These are phyloP conservation scores for Pyrus communis DNA, from an alignment of 306 rosid genomes.

Conservation along the genomic window DNA sequence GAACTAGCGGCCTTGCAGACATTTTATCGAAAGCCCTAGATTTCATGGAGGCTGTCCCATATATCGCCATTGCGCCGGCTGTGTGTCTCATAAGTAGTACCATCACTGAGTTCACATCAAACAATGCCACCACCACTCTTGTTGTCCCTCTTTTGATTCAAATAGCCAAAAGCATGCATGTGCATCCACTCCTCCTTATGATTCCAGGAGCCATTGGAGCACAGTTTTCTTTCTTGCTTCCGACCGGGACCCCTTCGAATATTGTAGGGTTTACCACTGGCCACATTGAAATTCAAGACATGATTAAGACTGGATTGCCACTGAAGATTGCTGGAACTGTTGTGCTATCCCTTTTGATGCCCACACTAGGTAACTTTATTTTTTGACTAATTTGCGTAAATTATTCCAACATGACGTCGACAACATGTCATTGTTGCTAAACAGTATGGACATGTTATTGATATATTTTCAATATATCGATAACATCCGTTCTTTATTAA, in stretches of 20 bases:
- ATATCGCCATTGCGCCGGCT: slow-evolving; percentile 56
- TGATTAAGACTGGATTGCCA: slow-evolving; percentile 72
- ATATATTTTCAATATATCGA: not conserved
- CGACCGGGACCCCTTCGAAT: slow-evolving; percentile 77
- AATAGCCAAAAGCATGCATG: slow-evolving; percentile 52
- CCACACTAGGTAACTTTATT: slow-evolving; percentile 52
- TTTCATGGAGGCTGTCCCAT: slow-evolving; percentile 61
- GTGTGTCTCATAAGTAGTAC: slow-evolving; percentile 59
- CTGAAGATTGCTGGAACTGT: slow-evolving; percentile 59
- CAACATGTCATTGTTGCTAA: too few relatives aligned
- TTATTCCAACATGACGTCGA: not conserved
- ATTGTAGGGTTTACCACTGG: slow-evolving; percentile 78
- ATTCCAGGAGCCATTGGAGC: slow-evolving; percentile 79
- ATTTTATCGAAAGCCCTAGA: slow-evolving; percentile 41
- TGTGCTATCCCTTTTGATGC: slow-evolving; percentile 58
- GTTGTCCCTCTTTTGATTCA: slow-evolving; percentile 59
- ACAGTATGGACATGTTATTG: too few relatives aligned
- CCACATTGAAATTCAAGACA: slow-evolving; percentile 55
- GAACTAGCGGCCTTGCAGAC: slow-evolving; percentile 66
- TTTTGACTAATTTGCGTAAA: too few relatives aligned
- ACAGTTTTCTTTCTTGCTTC: slow-evolving; percentile 70
- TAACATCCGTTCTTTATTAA: too few relatives aligned
- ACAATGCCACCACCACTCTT: slow-evolving; percentile 77
- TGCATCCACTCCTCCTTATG: slow-evolving; percentile 76
- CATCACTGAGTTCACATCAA: slow-evolving; percentile 76